phyloP scores from a whole-genome alignment of 2,329 filamentous ascomycete species.

The Exophiala sp. region DNA sequence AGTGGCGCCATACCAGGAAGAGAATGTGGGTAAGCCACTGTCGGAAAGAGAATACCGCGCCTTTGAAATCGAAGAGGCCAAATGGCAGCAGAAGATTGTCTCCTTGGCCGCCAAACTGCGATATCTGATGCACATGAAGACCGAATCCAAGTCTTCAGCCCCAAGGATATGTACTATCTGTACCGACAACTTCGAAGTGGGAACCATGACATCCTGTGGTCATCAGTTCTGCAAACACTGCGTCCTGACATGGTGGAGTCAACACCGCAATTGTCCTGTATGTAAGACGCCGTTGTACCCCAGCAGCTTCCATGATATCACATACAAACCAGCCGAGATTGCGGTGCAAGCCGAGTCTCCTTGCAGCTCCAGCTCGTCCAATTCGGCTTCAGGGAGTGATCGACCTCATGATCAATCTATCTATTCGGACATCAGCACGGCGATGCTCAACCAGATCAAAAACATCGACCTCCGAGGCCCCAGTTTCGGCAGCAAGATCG shows the following conservation, averaged over 20 bases:
- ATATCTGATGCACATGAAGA: slow-evolving; percentile 60
- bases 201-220: slow-evolving; percentile 78
- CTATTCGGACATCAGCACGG: slow-evolving; percentile 68
- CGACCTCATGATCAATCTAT: slow-evolving; percentile 49
- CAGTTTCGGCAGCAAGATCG: slow-evolving; percentile 78
- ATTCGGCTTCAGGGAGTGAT: slow-evolving; percentile 18
- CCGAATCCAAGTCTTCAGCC: slow-evolving; percentile 58
- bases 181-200: slow-evolving; percentile 66
- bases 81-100: slow-evolving; percentile 54
- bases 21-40: slow-evolving; percentile 52
- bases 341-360: slow-evolving; percentile 54
- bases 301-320: slow-evolving; percentile 76
- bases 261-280: slow-evolving; percentile 70
- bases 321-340: slow-evolving; percentile 69
- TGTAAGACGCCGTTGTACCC: slow-evolving; percentile 66
- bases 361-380: slow-evolving; percentile 7
- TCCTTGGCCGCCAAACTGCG: slow-evolving; percentile 65
- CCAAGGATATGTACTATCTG: slow-evolving; percentile 80
- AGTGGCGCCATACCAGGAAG: slow-evolving; percentile 65
- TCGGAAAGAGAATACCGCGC: slow-evolving; percentile 45
- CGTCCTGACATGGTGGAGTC: slow-evolving; percentile 69
- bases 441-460: slow-evolving; percentile 72
- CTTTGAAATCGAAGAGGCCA: slow-evolving; percentile 45
- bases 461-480: slow-evolving; percentile 65
- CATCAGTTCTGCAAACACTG: slow-evolving; percentile 91